Evolutionary conservation across 768 basidiomycete species (phyloP).

Genomic region (Pulveroboletus ravenelii): DNA sequence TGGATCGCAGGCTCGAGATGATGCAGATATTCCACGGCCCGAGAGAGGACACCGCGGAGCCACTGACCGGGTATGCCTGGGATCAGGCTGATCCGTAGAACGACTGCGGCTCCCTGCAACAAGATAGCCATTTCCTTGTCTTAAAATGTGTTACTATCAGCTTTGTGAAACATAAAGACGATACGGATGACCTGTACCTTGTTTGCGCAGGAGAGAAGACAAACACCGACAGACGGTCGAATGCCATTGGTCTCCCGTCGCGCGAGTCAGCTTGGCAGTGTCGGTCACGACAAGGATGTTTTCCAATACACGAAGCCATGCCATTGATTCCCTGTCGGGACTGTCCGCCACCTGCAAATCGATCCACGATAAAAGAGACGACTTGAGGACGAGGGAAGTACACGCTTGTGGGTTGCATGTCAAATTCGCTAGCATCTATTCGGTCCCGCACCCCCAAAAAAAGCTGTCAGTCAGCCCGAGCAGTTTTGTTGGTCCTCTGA

Average conservation of each 20-base stretch:
- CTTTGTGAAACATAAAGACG: not conserved
- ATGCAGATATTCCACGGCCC: slow-evolving; percentile 26
- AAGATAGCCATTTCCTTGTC: slow-evolving; percentile 18
- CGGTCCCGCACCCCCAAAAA: not conserved
- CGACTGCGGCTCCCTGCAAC: slow-evolving; percentile 26
- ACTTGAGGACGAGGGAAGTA: slow-evolving; percentile 65
- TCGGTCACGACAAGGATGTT: slow-evolving; percentile 55
- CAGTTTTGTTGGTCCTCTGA: not conserved
- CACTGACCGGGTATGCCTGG: slow-evolving; percentile 22
- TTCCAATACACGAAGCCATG: slow-evolving; percentile 63
- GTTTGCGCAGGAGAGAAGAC: slow-evolving; percentile 9
- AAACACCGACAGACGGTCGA: slow-evolving; percentile 52
- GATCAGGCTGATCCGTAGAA: slow-evolving; percentile 36
- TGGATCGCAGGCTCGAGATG: slow-evolving; percentile 22
- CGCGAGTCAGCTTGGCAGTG: slow-evolving; percentile 44
- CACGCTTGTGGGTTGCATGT: slow-evolving; percentile 67
- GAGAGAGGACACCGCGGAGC: slow-evolving; percentile 31
- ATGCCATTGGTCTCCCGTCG: slow-evolving; percentile 60
- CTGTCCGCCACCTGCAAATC: slow-evolving; percentile 54
- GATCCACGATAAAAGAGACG: slow-evolving; percentile 76
- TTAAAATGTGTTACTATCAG: not conserved
- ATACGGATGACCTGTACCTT: slow-evolving; percentile 3
- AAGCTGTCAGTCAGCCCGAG: not conserved
- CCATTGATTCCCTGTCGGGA: slow-evolving; percentile 39
- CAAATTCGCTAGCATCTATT: slow-evolving; percentile 68